Evolutionary conservation across 139 green algal species (phyloP).

Genomic region (Desmodesmus armatus): DNA sequence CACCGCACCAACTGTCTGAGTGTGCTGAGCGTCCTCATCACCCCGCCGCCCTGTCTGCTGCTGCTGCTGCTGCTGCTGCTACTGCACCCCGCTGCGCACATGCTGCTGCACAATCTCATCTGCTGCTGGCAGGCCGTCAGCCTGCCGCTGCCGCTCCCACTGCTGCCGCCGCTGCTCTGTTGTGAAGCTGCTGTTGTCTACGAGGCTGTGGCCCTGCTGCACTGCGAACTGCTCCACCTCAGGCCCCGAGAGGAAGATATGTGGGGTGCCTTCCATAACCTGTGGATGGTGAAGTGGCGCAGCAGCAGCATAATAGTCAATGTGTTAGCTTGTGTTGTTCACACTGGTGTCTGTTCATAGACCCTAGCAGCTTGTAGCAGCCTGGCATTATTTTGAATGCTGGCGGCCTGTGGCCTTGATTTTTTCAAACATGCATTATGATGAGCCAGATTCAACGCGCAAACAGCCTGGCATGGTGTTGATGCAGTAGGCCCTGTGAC

Average conservation of each 20-base stretch:
- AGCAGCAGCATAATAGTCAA: too few species aligned
- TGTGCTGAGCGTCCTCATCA: conserved; percentile 5
- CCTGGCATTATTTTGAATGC: background rate
- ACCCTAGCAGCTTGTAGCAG: background rate
- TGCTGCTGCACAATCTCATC: conserved; percentile 44
- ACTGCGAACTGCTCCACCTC: conserved; percentile 43
- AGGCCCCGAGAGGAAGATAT: conserved; percentile 50
- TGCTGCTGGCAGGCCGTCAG: conserved; percentile 2
- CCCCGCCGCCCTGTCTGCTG: background rate
- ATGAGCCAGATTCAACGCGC: too few species aligned
- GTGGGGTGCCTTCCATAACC: conserved; percentile 55
- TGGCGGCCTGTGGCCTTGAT: background rate
- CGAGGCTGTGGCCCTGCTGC: conserved; percentile 36
- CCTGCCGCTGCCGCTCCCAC: conserved; percentile 14
- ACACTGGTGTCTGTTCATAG: background rate
- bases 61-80: conserved; percentile 18
- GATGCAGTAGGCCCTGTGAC: too few species aligned
- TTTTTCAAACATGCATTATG: too few species aligned
- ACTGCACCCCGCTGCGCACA: background rate
- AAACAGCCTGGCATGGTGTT: too few species aligned
- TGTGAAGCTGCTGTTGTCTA: conserved; percentile 39
- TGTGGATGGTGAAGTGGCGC: too few species aligned
- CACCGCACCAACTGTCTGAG: conserved; percentile 55
- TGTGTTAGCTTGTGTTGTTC: too few species aligned
- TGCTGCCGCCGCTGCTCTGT: conserved; percentile 41